Evolutionary conservation across 352 stramenopile species (phyloP).

Genomic region (Phytophthora megakarya): DNA sequence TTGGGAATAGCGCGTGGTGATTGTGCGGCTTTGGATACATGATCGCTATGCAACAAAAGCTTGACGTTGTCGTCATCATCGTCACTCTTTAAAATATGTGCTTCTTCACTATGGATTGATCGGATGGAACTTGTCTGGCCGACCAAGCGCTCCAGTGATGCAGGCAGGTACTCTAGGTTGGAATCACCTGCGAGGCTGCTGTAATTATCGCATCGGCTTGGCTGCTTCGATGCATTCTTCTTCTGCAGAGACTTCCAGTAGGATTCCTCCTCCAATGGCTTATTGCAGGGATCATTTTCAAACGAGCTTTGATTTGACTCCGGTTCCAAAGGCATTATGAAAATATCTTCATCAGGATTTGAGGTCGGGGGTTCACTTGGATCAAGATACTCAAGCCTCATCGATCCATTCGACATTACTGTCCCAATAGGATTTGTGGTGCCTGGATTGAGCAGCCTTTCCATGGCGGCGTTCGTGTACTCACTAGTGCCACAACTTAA

Average conservation of each 20-base stretch:
- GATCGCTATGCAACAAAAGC: conserved; percentile 20
- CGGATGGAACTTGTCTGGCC: conserved; percentile 20
- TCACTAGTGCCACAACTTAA: conserved; percentile 32
- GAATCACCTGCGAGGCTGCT: conserved; percentile 14
- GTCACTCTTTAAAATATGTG: conserved; percentile 15
- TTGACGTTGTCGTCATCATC: conserved; percentile 23
- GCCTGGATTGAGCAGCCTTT: conserved; percentile 33
- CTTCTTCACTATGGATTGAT: conserved; percentile 10
- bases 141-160: conserved; percentile 17
- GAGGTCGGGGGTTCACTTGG: conserved; percentile 41
- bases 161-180: conserved; percentile 18
- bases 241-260: not conserved
- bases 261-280: not conserved
- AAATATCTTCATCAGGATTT: conserved; percentile 16
- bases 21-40: conserved; percentile 8
- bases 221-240: conserved; percentile 1
- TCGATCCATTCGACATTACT: conserved; percentile 39
- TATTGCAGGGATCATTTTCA: conserved; percentile 8
- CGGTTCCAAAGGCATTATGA: conserved; percentile 11
- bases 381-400: conserved; percentile 46
- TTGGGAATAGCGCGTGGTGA: conserved; percentile 24
- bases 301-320: not conserved
- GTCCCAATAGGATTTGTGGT: conserved; percentile 29
- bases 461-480: conserved; percentile 29
- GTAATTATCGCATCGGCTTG: conserved; percentile 13